These are phyloP conservation scores for Adenanthera pavonina DNA, from an alignment of 306 rosid genomes.

Conservation along the genomic window DNA sequence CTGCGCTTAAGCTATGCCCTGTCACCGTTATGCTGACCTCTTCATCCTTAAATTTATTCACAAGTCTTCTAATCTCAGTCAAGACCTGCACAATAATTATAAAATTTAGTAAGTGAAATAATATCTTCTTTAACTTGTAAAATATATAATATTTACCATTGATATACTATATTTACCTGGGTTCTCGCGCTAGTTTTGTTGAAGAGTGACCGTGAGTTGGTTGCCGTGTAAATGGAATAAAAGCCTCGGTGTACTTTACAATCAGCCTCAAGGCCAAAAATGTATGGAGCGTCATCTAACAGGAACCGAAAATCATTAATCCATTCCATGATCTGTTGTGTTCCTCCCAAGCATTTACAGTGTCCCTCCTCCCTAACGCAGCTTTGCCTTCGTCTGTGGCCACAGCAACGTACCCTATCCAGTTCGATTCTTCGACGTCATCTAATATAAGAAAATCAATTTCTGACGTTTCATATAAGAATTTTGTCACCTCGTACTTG, in stretches of 20 bases:
- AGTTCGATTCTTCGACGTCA: slow-evolving; percentile 70
- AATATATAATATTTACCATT: too few relatives aligned
- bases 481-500: background rate
- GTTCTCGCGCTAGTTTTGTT: slow-evolving; percentile 57
- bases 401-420: slow-evolving; percentile 84
- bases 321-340: slow-evolving; percentile 58
- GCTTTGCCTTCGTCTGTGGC: slow-evolving; percentile 69
- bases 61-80: slow-evolving; percentile 54
- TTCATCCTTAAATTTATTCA: slow-evolving; percentile 57
- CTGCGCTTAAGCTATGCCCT: slow-evolving; percentile 86
- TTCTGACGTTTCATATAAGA: background rate
- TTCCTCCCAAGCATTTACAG: slow-evolving; percentile 53
- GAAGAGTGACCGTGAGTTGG: slow-evolving; percentile 40
- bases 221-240: slow-evolving; percentile 69
- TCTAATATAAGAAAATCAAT: slow-evolving; percentile 40
- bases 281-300: slow-evolving; percentile 47
- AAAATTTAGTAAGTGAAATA: too few relatives aligned
- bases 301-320: slow-evolving; percentile 52
- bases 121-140: too few relatives aligned
- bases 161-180: too few relatives aligned
- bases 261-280: slow-evolving; percentile 48
- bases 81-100: slow-evolving; percentile 49
- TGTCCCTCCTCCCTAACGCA: slow-evolving; percentile 71
- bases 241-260: slow-evolving; percentile 66
- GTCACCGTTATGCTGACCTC: slow-evolving; percentile 71